phyloP scores from a whole-genome alignment of 2,329 filamentous ascomycete species.

The Fusarium citri region DNA sequence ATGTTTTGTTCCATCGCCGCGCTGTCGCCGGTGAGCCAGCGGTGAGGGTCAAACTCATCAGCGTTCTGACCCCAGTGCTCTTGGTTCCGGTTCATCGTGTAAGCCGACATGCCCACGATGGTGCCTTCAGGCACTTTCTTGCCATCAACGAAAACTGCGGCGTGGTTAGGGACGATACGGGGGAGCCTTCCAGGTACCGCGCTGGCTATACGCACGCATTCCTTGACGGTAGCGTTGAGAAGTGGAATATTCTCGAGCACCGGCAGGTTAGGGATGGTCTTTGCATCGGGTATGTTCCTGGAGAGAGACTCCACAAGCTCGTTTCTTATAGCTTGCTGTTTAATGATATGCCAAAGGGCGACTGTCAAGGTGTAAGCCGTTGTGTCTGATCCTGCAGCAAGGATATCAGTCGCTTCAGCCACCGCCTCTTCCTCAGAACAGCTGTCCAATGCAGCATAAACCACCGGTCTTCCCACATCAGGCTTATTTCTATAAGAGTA shows the following conservation, averaged over 20 bases:
- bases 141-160: not conserved
- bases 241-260: not conserved
- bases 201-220: not conserved
- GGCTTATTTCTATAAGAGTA: no score
- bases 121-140: not conserved
- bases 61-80: not conserved
- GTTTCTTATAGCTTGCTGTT: no score
- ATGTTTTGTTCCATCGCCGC: not conserved
- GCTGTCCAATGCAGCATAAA: no score
- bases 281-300: not conserved
- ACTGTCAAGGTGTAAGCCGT: not conserved
- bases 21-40: not conserved
- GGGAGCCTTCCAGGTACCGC: not conserved
- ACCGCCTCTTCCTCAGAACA: no score
- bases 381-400: not conserved
- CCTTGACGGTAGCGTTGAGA: not conserved
- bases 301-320: no score
- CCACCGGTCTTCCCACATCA: no score
- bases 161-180: not conserved
- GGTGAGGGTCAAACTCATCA: not conserved
- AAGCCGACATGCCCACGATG: not conserved
- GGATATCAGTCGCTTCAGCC: not conserved
- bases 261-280: not conserved
- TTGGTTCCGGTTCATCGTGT: slow-evolving; percentile 1
- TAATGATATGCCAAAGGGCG: not conserved